These are phyloP conservation scores for Phaeosphaeriaceae sp. DNA, from an alignment of 2,329 filamentous ascomycete species.

Conservation along the genomic window DNA sequence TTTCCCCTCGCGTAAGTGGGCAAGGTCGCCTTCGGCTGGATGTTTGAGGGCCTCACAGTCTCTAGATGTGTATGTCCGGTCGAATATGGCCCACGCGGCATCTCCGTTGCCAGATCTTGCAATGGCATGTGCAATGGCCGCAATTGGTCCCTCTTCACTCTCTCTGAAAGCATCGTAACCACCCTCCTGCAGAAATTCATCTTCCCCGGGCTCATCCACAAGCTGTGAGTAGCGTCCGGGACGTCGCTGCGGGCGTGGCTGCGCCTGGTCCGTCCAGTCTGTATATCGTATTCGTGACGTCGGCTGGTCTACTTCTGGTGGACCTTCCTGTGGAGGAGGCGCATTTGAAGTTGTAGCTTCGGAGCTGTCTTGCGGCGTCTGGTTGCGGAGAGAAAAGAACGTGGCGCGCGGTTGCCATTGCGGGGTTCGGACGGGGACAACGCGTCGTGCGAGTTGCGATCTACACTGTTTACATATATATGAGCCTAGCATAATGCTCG, in stretches of 20 bases:
- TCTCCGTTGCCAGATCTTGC: slow-evolving; percentile 8
- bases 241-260: neutral
- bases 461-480: slow-evolving; percentile 46
- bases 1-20: slow-evolving; percentile 18
- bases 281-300: slow-evolving; percentile 5
- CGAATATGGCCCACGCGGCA: slow-evolving; percentile 39
- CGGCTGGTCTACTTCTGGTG: neutral
- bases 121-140: slow-evolving; percentile 12
- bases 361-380: slow-evolving; percentile 12
- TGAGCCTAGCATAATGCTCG: slow-evolving; percentile 36
- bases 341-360: slow-evolving; percentile 12
- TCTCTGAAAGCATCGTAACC: neutral
- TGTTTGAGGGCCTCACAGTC: slow-evolving; percentile 37
- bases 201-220: slow-evolving; percentile 3
- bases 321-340: slow-evolving; percentile 8
- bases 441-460: slow-evolving; percentile 25
- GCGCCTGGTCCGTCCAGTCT: neutral
- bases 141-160: neutral
- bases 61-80: slow-evolving; percentile 32
- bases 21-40: slow-evolving; percentile 26
- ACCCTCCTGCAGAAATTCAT: neutral
- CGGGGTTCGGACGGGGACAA: slow-evolving; percentile 9
- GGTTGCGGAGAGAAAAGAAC: slow-evolving; percentile 37
- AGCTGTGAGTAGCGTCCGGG: slow-evolving; percentile 26
- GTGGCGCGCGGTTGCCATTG: slow-evolving; percentile 44